Percentiles rank a stretch among this genome's conserved stretches.
Conservation (phyloP, 169 alveolate species). For the Hepatocystis sp. region DNA sequence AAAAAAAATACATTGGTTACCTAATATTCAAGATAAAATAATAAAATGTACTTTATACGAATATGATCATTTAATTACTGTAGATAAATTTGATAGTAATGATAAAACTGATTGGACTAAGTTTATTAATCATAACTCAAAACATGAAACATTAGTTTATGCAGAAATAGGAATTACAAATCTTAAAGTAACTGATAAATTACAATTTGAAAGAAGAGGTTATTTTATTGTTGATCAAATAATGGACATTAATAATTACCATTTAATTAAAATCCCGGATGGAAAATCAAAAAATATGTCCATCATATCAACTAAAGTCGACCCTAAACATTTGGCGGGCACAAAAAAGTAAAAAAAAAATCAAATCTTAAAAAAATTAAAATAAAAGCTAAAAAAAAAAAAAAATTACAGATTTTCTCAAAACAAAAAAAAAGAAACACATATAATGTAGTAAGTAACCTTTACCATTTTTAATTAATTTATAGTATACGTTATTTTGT, state of each 20-base stretch:
- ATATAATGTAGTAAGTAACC: too few species aligned
- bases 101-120: constrained; percentile 87
- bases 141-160: constrained; percentile 86
- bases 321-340: constrained; percentile 53
- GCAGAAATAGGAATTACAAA: constrained; percentile 88
- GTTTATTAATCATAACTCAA: constrained; percentile 84
- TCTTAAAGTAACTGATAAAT: constrained; percentile 86
- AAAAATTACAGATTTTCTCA: too few species aligned
- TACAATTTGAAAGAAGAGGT: constrained; percentile 99
- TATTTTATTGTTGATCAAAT: constrained; percentile 94
- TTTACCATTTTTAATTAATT: too few species aligned
- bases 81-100: constrained; percentile 92
- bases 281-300: constrained; percentile 87
- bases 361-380: not conserved
- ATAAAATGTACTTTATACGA: constrained; percentile 89
- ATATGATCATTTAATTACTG: constrained; percentile 95
- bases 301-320: constrained; percentile 37
- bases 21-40: constrained; percentile 82
- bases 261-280: constrained; percentile 94
- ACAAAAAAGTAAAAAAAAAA: constrained; percentile 10
- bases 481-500: too few species aligned
- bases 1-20: constrained; percentile 94
- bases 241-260: constrained; percentile 77
- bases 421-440: too few species aligned
- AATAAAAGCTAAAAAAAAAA: too few species aligned